A percentile compares a stretch with the other conserved stretches of the same genome.
phyloP scores from a whole-genome alignment of 1,284 basidiomycete species.

The Phaffia rhodozyma region DNA sequence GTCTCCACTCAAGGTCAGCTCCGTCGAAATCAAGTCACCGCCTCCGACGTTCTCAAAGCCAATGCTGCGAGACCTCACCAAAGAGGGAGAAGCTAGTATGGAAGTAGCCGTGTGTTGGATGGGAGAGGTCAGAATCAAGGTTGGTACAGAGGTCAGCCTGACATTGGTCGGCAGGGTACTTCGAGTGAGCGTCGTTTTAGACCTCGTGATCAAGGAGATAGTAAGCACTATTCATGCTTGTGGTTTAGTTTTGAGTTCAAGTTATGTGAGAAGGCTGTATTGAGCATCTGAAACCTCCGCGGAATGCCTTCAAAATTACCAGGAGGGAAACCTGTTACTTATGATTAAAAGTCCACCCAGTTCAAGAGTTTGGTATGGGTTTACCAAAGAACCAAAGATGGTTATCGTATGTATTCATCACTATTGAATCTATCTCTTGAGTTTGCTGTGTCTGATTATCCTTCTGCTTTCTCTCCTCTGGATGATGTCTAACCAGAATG shows the following conservation, averaged over 20 bases:
- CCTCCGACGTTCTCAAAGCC: slow-evolving; percentile 69
- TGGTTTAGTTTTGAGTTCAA: too few relatives aligned
- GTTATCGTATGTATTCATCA: slow-evolving; percentile 33
- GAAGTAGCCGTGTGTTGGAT: slow-evolving; percentile 76
- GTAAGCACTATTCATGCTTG: slow-evolving; percentile 24
- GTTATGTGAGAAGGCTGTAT: too few relatives aligned
- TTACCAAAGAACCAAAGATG: slow-evolving; percentile 83
- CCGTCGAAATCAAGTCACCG: slow-evolving; percentile 9
- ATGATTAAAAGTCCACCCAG: slow-evolving; percentile 91
- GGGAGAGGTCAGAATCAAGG: slow-evolving; percentile 76
- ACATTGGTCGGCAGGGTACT: slow-evolving; percentile 62
- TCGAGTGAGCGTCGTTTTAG: slow-evolving; percentile 76
- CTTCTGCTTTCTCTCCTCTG: not conserved
- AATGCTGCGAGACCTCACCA: slow-evolving; percentile 90
- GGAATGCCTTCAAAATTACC: slow-evolving; percentile 55
- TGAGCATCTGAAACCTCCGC: too few relatives aligned
- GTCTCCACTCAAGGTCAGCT: slow-evolving; percentile 62
- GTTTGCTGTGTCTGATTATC: not conserved
- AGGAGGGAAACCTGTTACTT: slow-evolving; percentile 75
- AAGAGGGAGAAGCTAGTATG: slow-evolving; percentile 79
- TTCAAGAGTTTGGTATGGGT: slow-evolving; percentile 94
- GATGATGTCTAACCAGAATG: not conserved
- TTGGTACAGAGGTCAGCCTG: slow-evolving; percentile 78
- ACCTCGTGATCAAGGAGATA: slow-evolving; percentile 50
- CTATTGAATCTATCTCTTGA: not conserved